phyloP scores from a whole-genome alignment of 805 yeast genomes.

The Cyberlindnera euphorbiae region DNA sequence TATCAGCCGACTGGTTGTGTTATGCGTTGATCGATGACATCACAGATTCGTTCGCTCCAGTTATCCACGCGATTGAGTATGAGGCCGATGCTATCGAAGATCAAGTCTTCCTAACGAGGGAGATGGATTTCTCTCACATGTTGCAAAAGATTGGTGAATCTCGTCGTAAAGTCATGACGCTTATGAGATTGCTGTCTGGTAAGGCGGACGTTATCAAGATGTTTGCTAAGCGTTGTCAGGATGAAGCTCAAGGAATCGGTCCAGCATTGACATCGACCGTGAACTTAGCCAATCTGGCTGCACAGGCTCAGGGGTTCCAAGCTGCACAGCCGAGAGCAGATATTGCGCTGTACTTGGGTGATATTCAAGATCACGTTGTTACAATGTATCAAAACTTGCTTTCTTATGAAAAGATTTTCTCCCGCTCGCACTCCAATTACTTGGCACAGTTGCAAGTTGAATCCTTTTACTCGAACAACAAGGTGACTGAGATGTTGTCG shows the following conservation, averaged over 20 bases:
- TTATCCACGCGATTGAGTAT: slow-evolving; percentile 67
- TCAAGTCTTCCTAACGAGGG: slow-evolving; percentile 77
- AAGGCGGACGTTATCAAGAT: slow-evolving; percentile 95
- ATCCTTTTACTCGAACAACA: slow-evolving; percentile 79
- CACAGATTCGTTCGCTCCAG: slow-evolving; percentile 82
- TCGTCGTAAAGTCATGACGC: slow-evolving; percentile 85
- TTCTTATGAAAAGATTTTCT: slow-evolving; percentile 89
- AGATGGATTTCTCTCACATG: slow-evolving; percentile 71
- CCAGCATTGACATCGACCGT: slow-evolving; percentile 36
- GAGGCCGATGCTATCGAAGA: slow-evolving; percentile 78
- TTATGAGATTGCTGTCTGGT: slow-evolving; percentile 84
- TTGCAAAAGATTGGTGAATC: slow-evolving; percentile 81
- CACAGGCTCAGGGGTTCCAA: slow-evolving; percentile 16
- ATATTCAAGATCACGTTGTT: slow-evolving; percentile 94
- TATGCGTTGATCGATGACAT: slow-evolving; percentile 81
- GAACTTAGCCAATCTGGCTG: slow-evolving; percentile 33
- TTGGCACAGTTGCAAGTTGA: slow-evolving; percentile 93
- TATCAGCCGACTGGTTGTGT: slow-evolving; percentile 77
- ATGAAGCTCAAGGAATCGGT: slow-evolving; percentile 42
- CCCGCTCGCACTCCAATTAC: slow-evolving; percentile 88
- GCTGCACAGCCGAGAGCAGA: slow-evolving; percentile 77
- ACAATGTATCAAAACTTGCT: slow-evolving; percentile 91
- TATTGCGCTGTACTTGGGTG: slow-evolving; percentile 87
- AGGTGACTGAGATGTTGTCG: slow-evolving; percentile 81
- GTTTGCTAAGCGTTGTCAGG: slow-evolving; percentile 94